Conservation (phyloP, 2,329 filamentous ascomycete species). For the Neoascochyta sp. region DNA sequence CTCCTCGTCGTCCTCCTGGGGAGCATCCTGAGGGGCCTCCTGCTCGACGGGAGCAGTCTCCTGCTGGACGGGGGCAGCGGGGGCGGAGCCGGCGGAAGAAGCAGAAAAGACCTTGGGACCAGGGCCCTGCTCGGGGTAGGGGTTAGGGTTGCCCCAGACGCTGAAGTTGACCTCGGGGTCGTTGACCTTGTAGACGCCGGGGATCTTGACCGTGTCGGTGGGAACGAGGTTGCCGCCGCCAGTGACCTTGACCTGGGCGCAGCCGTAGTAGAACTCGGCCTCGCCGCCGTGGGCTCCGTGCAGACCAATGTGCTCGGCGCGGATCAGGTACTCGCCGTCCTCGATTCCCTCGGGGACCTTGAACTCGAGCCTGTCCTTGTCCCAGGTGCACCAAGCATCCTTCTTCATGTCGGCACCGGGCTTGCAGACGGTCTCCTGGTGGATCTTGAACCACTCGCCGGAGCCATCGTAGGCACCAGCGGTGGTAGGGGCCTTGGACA, state of each 20-base stretch:
- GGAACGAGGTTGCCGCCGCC: slow-evolving; percentile 27
- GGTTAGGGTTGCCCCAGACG: slow-evolving; percentile 17
- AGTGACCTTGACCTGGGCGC: slow-evolving; percentile 43
- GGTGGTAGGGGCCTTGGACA: slow-evolving; percentile 22
- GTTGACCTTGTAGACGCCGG: slow-evolving; percentile 35
- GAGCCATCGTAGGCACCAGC: slow-evolving; percentile 17
- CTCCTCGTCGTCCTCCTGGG: no score
- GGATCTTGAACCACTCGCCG: slow-evolving; percentile 31
- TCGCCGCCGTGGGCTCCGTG: slow-evolving; percentile 33
- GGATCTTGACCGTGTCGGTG: slow-evolving; percentile 36
- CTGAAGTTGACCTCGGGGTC: slow-evolving; percentile 20
- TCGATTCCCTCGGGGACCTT: slow-evolving; percentile 38
- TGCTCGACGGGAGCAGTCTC: no score
- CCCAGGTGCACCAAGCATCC: slow-evolving; percentile 20
- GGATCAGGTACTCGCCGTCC: slow-evolving; percentile 43
- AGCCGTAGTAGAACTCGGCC: slow-evolving; percentile 40
- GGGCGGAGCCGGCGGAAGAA: no score
- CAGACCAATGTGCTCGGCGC: slow-evolving; percentile 44
- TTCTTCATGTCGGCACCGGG: slow-evolving; percentile 5
- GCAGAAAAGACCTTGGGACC: no score
- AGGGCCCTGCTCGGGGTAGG: slow-evolving; percentile 17
- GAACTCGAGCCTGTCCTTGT: slow-evolving; percentile 15
- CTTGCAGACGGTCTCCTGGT: slow-evolving; percentile 13
- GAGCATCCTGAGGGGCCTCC: no score
- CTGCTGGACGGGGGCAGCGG: no score